Percentiles rank a stretch among this genome's conserved stretches.
These are phyloP conservation scores for Magnaporthiopsis rhizophila DNA, from an alignment of 2,329 filamentous ascomycete genomes.

Conservation along the genomic window DNA sequence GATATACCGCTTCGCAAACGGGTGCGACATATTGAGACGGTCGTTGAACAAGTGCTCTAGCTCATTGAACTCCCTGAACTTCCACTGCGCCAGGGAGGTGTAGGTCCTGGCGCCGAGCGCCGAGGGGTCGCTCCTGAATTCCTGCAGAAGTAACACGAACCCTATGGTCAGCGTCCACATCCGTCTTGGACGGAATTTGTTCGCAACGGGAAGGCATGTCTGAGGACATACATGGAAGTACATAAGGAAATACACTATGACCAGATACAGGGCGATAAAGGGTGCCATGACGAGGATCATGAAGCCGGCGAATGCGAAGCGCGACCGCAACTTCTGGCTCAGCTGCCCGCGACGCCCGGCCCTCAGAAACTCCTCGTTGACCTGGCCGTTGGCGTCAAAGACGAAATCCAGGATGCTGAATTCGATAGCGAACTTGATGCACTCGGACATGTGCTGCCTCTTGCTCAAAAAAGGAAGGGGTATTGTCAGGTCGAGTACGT, in stretches of 20 bases:
- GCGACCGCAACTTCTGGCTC: conserved; percentile 66
- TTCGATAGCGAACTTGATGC: conserved; percentile 85
- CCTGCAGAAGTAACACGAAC: conserved; percentile 36
- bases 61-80: conserved; percentile 97
- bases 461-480: conserved; percentile 76
- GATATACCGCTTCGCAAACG: conserved; percentile 84
- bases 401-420: conserved; percentile 89
- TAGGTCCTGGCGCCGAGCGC: conserved; percentile 84
- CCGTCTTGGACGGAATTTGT: background rate
- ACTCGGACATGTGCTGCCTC: conserved; percentile 78
- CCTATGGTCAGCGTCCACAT: conserved; percentile 12
- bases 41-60: conserved; percentile 86
- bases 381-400: conserved; percentile 82
- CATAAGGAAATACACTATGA: conserved; percentile 86
- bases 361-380: conserved; percentile 78
- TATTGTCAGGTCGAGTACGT: conserved; percentile 78
- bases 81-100: conserved; percentile 92
- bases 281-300: conserved; percentile 84
- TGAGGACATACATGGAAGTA: conserved; percentile 70
- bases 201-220: background rate
- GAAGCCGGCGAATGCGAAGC: conserved; percentile 75
- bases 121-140: conserved; percentile 90
- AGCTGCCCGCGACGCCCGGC: conserved; percentile 71
- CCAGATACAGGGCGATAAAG: conserved; percentile 76
- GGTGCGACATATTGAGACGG: conserved; percentile 87